phyloP scores from a whole-genome alignment of 108 stramenopile species.

The Pseudonitzschia multiseries region DNA sequence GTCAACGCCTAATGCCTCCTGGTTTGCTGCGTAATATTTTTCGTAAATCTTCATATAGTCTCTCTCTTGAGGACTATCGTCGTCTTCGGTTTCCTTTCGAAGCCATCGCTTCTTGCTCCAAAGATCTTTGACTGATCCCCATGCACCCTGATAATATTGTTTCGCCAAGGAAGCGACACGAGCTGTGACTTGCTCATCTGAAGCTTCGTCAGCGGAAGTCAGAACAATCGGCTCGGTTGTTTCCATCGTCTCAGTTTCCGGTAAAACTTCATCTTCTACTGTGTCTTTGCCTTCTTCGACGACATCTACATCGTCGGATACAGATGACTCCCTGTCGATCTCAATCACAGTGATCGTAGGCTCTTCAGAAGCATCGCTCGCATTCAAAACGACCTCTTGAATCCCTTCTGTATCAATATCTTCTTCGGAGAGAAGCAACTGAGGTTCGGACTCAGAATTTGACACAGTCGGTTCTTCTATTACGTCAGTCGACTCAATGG shows the following conservation, averaged over 20 bases:
- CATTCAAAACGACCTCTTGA: background rate
- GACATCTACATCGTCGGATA: background rate
- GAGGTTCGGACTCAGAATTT: background rate
- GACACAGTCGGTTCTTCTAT: background rate
- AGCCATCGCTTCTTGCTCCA: background rate
- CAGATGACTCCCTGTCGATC: background rate
- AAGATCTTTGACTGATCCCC: background rate
- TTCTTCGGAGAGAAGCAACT: background rate
- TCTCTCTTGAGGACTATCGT: background rate
- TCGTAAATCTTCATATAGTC: conserved; percentile 19
- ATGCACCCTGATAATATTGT: conserved; percentile 7
- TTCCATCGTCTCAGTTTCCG: background rate
- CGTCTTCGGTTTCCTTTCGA: background rate
- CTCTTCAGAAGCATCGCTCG: background rate
- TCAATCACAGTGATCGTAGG: background rate
- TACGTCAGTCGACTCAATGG: background rate
- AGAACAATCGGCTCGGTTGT: background rate
- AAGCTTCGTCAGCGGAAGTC: background rate
- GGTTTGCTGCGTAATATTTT: conserved; percentile 12
- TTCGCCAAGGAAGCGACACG: background rate
- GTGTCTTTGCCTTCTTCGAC: background rate
- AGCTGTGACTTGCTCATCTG: background rate
- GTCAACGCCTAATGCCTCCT: background rate
- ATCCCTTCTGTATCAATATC: background rate
- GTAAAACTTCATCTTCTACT: background rate